A percentile compares a stretch with the other conserved stretches of the same genome.
phyloP scores from a whole-genome alignment of 1,139 yeast genomes.

The Blastobotrys serpentis region DNA sequence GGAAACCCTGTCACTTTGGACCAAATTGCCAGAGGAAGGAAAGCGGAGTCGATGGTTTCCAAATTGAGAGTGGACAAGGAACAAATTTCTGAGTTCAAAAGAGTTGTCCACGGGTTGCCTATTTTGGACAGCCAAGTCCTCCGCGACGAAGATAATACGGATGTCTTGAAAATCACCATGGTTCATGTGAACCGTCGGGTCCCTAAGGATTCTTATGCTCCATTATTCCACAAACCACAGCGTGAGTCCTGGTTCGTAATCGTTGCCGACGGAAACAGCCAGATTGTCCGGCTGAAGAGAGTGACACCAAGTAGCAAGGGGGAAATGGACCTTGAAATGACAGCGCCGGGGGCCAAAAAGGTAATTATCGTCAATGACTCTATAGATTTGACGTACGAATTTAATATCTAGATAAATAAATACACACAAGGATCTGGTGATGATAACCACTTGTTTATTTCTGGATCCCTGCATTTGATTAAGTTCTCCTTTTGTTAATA shows the following conservation, averaged over 20 bases:
- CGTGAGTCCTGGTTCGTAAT: constrained; percentile 92
- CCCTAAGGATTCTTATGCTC: constrained; percentile 60
- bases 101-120: constrained; percentile 50
- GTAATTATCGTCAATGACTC: constrained; percentile 14
- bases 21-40: constrained; percentile 19
- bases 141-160: constrained; percentile 31
- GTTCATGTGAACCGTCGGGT: constrained; percentile 45
- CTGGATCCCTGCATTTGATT: not conserved
- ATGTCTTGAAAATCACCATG: constrained; percentile 46
- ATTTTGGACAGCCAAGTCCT: constrained; percentile 42
- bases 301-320: constrained; percentile 8
- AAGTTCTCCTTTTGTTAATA: not conserved
- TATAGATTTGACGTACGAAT: constrained; percentile 10
- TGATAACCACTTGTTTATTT: too few relatives aligned
- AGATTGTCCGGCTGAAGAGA: constrained; percentile 13
- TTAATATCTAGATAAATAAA: constrained; percentile 1
- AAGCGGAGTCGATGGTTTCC: constrained; percentile 33
- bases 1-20: constrained; percentile 19
- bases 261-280: constrained; percentile 35
- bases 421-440: not conserved
- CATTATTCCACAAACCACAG: constrained; percentile 85
- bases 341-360: constrained; percentile 9
- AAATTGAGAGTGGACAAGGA: constrained; percentile 40
- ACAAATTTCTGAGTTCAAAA: constrained; percentile 37
- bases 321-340: constrained; percentile 7